A percentile compares a stretch with the other conserved stretches of the same genome.
phyloP scores from a whole-genome alignment of 1,284 basidiomycete species.

The Schizophyllum amplum region DNA sequence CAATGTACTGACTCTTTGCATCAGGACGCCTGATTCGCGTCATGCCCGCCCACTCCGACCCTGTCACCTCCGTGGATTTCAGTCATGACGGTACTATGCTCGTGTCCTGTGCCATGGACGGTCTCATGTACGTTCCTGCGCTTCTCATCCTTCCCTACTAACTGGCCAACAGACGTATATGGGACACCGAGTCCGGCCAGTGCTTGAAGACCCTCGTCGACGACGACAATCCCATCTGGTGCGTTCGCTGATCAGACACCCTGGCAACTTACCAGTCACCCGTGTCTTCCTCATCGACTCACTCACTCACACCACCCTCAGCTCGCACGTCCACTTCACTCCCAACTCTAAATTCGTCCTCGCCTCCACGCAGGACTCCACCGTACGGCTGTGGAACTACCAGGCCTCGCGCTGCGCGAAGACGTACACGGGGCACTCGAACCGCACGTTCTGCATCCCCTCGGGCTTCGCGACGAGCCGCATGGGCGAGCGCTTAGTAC shows the following conservation, averaged over 20 bases:
- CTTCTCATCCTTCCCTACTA: slow-evolving; percentile 2
- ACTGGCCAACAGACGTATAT: slow-evolving; percentile 58
- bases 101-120: slow-evolving; percentile 92
- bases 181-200: slow-evolving; percentile 95
- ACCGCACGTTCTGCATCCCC: slow-evolving; percentile 67
- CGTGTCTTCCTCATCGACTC: neutral
- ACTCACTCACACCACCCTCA: slow-evolving; percentile 20
- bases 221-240: slow-evolving; percentile 93
- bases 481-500: slow-evolving; percentile 52
- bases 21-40: slow-evolving; percentile 72
- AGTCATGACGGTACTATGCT: slow-evolving; percentile 93
- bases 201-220: slow-evolving; percentile 96
- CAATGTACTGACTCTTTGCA: slow-evolving; percentile 1
- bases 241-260: slow-evolving; percentile 18
- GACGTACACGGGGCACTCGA: slow-evolving; percentile 81
- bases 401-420: slow-evolving; percentile 90
- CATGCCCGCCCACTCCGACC: slow-evolving; percentile 93
- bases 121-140: slow-evolving; percentile 71
- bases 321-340: slow-evolving; percentile 83
- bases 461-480: slow-evolving; percentile 36
- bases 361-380: slow-evolving; percentile 86
- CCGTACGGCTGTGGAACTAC: slow-evolving; percentile 90
- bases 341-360: slow-evolving; percentile 88
- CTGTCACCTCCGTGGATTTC: slow-evolving; percentile 90
- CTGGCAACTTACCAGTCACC: too few species aligned